Evolutionary conservation across 257 asterid genomes (phyloP).

Genomic region (Avicennia marina): DNA sequence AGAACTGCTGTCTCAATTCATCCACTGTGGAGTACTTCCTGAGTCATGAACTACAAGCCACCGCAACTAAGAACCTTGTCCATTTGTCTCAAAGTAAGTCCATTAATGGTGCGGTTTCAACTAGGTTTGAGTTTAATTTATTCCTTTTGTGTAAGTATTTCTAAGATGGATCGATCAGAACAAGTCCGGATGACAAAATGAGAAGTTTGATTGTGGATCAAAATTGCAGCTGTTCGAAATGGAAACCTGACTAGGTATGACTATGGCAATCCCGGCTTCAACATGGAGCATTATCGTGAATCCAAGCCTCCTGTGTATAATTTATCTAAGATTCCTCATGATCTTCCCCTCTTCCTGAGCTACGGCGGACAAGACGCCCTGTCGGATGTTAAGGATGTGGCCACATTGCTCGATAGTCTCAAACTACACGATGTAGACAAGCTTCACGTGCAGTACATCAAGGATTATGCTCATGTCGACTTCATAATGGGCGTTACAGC

Average conservation of each 20-base stretch:
- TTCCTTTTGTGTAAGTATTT: background rate
- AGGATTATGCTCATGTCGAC: conserved; percentile 79
- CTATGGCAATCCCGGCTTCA: conserved; percentile 41
- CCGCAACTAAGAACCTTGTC: conserved; percentile 72
- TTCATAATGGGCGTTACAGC: conserved; percentile 75
- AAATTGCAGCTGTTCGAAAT: conserved; percentile 25
- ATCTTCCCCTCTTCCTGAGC: conserved; percentile 72
- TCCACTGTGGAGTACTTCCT: conserved; percentile 57
- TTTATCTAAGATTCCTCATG: conserved; percentile 53
- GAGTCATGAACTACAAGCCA: conserved; percentile 74
- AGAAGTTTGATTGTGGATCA: background rate
- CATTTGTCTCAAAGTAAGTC: conserved; percentile 92
- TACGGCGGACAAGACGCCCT: conserved; percentile 82
- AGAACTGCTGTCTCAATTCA: conserved; percentile 69
- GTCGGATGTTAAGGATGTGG: conserved; percentile 65
- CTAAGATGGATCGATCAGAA: too few relatives aligned
- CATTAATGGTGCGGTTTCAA: background rate
- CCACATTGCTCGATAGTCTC: conserved; percentile 49
- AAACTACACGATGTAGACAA: conserved; percentile 51
- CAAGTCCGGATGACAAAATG: too few relatives aligned
- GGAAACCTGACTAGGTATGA: conserved; percentile 54
- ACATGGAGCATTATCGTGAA: conserved; percentile 47
- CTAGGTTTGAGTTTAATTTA: background rate
- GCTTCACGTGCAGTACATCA: conserved; percentile 64
- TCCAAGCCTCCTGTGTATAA: conserved; percentile 51